Conservation (phyloP, 192 early-diverging fungal genomes). For the Endogone sp. region DNA sequence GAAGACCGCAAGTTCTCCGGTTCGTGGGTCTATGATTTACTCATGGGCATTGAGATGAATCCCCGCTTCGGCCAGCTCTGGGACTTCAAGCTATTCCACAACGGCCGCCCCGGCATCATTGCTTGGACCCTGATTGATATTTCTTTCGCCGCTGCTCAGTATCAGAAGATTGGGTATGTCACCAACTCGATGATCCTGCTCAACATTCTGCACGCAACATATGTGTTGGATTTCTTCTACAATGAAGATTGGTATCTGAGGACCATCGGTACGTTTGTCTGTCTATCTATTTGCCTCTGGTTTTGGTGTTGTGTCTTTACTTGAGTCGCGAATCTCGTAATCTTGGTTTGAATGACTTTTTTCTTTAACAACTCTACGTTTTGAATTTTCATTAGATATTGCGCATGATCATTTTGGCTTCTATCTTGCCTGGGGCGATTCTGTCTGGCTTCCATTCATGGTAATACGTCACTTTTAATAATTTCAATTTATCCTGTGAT, state of each 20-base stretch:
- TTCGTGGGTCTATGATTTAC: conserved; percentile 68
- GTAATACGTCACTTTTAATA: too few species aligned
- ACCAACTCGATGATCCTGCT: conserved; percentile 81
- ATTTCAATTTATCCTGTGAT: too few species aligned
- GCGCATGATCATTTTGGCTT: conserved; percentile 86
- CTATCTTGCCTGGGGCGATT: conserved; percentile 81
- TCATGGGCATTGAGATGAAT: conserved; percentile 84
- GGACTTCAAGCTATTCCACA: conserved; percentile 84
- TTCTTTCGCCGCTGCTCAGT: conserved; percentile 76
- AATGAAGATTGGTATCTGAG: conserved; percentile 85
- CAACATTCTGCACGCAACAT: conserved; percentile 68
- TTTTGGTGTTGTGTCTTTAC: neutral
- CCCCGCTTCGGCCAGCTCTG: conserved; percentile 69
- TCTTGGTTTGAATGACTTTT: neutral
- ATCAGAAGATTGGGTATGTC: conserved; percentile 64
- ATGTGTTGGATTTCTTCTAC: conserved; percentile 79
- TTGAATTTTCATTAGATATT: conserved; percentile 49
- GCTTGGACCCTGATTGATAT: conserved; percentile 80
- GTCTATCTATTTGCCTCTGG: neutral
- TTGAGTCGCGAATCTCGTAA: neutral
- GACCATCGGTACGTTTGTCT: conserved; percentile 51
- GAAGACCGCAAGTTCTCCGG: conserved; percentile 77
- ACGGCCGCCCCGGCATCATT: conserved; percentile 80
- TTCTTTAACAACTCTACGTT: neutral
- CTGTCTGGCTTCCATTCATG: conserved; percentile 78